Base-by-base conservation (phyloP, 1,139 yeast species). In the Geotrichum reessii region DNA sequence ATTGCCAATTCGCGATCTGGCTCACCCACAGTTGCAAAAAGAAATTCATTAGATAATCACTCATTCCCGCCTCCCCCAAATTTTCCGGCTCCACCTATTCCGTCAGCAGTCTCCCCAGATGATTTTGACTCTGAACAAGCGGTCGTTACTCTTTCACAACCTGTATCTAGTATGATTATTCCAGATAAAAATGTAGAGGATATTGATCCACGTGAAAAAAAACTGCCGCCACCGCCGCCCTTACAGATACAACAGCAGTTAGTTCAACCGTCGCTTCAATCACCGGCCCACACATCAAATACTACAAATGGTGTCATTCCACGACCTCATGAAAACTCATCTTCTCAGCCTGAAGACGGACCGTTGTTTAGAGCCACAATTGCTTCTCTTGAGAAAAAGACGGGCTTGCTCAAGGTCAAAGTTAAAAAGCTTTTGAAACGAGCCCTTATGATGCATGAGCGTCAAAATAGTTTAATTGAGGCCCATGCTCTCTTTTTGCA, bases 321-420 rank as follows among this genome's bases (percentile, higher is more conserved):
- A 3, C 60, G 73, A 2, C 76, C 76, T 1, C 64, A 63, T 8
- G 69, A 65, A 7, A 72, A 67, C 37, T 68, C 68, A 42, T 62
- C 65, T 6, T 65, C 75, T 25, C 74, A 74, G 76, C 67, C 75
- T 1, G 87, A 84, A 60, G 95, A 87, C 67, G 95, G 95, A 0
- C 95, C 95, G 0, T 79, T 83, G 51, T 87, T 87, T 67, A 74
- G 95, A 54, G 83, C 81, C 40, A 74, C 83, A 0, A 71, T 87
- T 21, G 73, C 75, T 12, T 74, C 75, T 8, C 79, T 83, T 66
- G 95, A 87, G 68, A 74, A 76, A 24, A 74, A 76, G 53, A 74
- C 86, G 0, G 81, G 82, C 0, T 69, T 71, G 21, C 74, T 85
- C 62, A 79, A 80, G 60, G 75, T 75, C 50, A 72, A 76, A 8